Conservation (phyloP, 352 stramenopile species). For the Phytophthora sansomeana region DNA sequence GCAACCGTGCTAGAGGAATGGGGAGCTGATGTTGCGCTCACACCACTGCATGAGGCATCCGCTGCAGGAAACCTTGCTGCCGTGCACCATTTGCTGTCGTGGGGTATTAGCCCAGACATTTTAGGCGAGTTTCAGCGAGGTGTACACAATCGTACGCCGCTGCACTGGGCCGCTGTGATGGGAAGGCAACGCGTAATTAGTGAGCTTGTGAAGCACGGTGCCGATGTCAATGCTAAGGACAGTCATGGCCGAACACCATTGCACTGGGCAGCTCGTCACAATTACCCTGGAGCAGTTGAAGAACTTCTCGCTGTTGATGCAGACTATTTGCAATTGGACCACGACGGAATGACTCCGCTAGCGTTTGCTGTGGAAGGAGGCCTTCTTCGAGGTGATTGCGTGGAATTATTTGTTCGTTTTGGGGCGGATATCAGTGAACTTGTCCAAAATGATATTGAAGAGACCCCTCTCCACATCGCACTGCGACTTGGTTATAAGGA, state of each 20-base stretch:
- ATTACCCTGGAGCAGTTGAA: conserved; percentile 61
- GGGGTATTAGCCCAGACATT: conserved; percentile 64
- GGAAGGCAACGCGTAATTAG: conserved; percentile 59
- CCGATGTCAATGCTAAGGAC: conserved; percentile 73
- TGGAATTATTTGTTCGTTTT: conserved; percentile 63
- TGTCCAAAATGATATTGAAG: conserved; percentile 56
- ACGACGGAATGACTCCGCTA: conserved; percentile 72
- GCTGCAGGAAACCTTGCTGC: conserved; percentile 61
- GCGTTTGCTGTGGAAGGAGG: conserved; percentile 69
- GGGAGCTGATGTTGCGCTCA: conserved; percentile 81
- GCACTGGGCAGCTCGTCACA: conserved; percentile 83
- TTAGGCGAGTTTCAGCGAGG: conserved; percentile 77
- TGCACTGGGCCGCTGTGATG: conserved; percentile 85
- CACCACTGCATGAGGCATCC: conserved; percentile 73
- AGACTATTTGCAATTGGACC: conserved; percentile 60
- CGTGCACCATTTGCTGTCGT: conserved; percentile 63
- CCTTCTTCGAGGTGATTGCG: conserved; percentile 48
- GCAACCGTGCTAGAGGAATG: conserved; percentile 71
- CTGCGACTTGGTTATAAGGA: conserved; percentile 67
- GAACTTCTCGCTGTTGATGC: conserved; percentile 61
- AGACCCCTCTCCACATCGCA: conserved; percentile 81
- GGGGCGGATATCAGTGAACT: conserved; percentile 60
- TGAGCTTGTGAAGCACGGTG: conserved; percentile 53
- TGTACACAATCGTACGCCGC: conserved; percentile 61
- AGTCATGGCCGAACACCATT: conserved; percentile 65